phyloP scores from a whole-genome alignment of 1,139 yeast species.

The Candida sanyaensis region DNA sequence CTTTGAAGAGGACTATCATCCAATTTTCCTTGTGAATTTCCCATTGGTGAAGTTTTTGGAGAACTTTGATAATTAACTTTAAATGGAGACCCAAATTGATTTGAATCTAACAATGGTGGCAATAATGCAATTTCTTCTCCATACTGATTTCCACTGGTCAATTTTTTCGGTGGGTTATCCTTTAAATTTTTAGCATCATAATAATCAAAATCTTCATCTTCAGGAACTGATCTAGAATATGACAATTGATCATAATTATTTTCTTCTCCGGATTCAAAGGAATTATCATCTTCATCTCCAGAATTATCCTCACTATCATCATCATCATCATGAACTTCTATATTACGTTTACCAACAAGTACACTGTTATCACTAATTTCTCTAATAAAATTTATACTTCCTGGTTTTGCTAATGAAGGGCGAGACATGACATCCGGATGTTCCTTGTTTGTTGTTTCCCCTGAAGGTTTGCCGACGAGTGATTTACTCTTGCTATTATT shows the following conservation, averaged over 20 bases:
- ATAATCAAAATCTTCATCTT: constrained; percentile 16
- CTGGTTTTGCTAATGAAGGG: constrained; percentile 7
- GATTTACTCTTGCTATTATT: not conserved
- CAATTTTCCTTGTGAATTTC: not conserved
- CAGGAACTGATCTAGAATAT: constrained; percentile 6
- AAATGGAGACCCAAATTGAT: constrained; percentile 37
- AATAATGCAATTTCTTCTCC: constrained; percentile 32
- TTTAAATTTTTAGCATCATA: constrained; percentile 27
- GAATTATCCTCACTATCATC: constrained; percentile 9
- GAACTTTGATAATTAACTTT: constrained; percentile 23
- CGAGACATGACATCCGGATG: not conserved
- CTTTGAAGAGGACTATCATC: constrained; percentile 2
- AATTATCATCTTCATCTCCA: constrained; percentile 7
- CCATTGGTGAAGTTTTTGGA: constrained; percentile 4
- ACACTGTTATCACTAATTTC: constrained; percentile 32
- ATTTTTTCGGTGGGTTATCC: constrained; percentile 29
- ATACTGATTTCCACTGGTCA: constrained; percentile 20
- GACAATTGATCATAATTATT: constrained; percentile 10
- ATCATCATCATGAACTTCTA: constrained; percentile 8
- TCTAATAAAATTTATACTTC: constrained; percentile 29
- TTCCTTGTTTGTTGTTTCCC: not conserved
- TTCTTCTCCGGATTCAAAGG: constrained; percentile 11
- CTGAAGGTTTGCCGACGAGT: not conserved
- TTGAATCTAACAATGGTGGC: constrained; percentile 13
- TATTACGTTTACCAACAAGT: constrained; percentile 10